phyloP scores from a whole-genome alignment of 2,329 filamentous ascomycete species.

The Aspergillus pseudoglaucus region DNA sequence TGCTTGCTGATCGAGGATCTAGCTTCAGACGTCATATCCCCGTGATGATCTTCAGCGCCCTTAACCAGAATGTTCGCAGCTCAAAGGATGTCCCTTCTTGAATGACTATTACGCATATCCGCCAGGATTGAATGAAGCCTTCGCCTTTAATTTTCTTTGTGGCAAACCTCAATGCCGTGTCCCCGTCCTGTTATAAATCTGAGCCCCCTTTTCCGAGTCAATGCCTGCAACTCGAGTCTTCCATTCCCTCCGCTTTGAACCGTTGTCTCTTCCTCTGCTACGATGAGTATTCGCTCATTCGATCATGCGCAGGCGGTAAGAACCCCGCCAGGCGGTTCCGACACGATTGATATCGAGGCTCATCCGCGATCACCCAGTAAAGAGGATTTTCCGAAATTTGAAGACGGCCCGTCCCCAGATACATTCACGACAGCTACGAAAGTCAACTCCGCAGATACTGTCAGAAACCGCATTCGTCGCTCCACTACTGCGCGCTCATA shows the following conservation, averaged over 20 bases:
- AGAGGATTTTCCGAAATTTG: conserved; percentile 13
- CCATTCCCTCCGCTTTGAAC: not conserved
- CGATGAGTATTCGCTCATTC: conserved; percentile 27
- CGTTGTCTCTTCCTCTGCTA: not conserved
- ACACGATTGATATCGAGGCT: conserved; percentile 31
- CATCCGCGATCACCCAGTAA: conserved; percentile 19
- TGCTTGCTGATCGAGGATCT: no score
- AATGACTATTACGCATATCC: not conserved
- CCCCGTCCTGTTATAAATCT: not conserved
- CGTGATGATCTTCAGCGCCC: no score
- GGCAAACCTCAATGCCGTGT: not conserved
- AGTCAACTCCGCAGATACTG: conserved; percentile 26
- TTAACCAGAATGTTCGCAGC: no score
- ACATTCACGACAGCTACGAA: conserved; percentile 21
- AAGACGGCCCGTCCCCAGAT: conserved; percentile 14
- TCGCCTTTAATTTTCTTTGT: not conserved
- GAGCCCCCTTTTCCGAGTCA: not conserved
- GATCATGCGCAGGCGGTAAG: conserved; percentile 24
- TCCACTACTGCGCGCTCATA: conserved; percentile 39
- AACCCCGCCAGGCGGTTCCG: conserved; percentile 12
- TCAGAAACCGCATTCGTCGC: conserved; percentile 28
- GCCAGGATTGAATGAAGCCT: not conserved
- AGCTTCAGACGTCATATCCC: no score
- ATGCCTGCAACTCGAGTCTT: not conserved
- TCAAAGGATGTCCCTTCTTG: no score